Conservation (phyloP, 225 moss, liverwort and hornwort species). For the Anthoceros angustus region DNA sequence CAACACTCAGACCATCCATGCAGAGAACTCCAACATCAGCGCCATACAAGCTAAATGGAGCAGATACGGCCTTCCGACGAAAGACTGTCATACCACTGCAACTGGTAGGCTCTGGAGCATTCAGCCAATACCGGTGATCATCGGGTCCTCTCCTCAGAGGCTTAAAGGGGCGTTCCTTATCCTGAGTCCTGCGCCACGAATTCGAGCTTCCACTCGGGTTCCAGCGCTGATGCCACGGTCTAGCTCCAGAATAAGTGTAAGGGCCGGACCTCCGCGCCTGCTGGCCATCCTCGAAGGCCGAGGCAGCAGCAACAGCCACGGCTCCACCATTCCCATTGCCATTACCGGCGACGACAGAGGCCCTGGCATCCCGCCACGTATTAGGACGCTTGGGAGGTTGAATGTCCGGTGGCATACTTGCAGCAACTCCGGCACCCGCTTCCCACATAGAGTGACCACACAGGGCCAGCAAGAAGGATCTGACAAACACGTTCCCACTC, state of each 20-base stretch:
- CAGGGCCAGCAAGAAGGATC: not conserved
- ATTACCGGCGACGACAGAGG: not conserved
- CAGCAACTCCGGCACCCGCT: not conserved
- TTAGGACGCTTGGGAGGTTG: not conserved
- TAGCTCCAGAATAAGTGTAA: not conserved
- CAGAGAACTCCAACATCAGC: too few species aligned
- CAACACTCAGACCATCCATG: too few species aligned
- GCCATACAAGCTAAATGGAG: not conserved
- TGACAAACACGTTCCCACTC: not conserved
- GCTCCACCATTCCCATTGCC: not conserved
- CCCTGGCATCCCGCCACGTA: not conserved
- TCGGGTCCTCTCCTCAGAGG: not conserved
- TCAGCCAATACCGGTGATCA: constrained; percentile 5
- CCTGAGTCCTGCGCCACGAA: constrained; percentile 4
- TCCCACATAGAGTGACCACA: not conserved
- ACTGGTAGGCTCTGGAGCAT: constrained; percentile 4
- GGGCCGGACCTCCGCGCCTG: not conserved
- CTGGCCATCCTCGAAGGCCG: constrained; percentile 1
- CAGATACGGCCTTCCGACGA: not conserved
- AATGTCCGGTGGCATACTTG: not conserved
- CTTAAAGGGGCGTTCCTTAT: not conserved
- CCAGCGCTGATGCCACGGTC: constrained; percentile 3
- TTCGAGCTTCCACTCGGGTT: not conserved
- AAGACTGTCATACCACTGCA: constrained; percentile 2
- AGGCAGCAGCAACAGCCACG: not conserved